Base-by-base conservation (phyloP, 164 flowering plant species). In the Stephania cephalantha region DNA sequence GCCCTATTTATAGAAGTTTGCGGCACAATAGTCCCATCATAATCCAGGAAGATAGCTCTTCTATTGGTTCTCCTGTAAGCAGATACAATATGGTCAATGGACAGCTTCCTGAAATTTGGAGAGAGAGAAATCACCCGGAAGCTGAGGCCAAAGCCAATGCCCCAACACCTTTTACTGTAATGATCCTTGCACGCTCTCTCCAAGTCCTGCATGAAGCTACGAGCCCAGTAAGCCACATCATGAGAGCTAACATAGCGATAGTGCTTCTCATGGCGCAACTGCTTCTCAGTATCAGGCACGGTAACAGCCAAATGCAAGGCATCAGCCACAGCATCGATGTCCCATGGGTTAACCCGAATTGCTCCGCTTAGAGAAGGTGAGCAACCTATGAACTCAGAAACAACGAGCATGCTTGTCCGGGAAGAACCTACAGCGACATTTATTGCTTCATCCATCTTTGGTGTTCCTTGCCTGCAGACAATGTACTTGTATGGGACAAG, bases 351-450 rank as follows among this genome's bases (percentile, higher is more conserved):
- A 4, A 91, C 90, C 80, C 93, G 87, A 17, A 91, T 89, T 73
- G 96, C 96, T 69, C 96, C 96, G 78, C 96, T 91, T 63, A 91
- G 76, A 65, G 97, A 91, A 18, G 97, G 97, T 11, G 97, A 91
- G 79, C 97, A 91, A 29, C 97, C 97, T 31, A 91, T 79, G 53
- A 91, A 91, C 78, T 91, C 97, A 10, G 97, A 91, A 50, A 91
- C 94, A 48, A 91, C 91, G 77, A 91, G 88, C 86, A 83, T 87
- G 82, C 97, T 89, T 12, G 90, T 88, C 61, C 82, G 85, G 73
- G 89, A 85, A 52, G 86, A 66, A 53, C 79, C 84, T 17, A 10
- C 29, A 25, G 76, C 52, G 15, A 76, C 45, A 53, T 85, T 85
- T 71, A 79, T 25, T 48, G 87, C 87, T 75, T 89, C 84, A 75